Conservation (phyloP, 1,284 basidiomycete species). For the Sanguinoderma infundibulare region DNA sequence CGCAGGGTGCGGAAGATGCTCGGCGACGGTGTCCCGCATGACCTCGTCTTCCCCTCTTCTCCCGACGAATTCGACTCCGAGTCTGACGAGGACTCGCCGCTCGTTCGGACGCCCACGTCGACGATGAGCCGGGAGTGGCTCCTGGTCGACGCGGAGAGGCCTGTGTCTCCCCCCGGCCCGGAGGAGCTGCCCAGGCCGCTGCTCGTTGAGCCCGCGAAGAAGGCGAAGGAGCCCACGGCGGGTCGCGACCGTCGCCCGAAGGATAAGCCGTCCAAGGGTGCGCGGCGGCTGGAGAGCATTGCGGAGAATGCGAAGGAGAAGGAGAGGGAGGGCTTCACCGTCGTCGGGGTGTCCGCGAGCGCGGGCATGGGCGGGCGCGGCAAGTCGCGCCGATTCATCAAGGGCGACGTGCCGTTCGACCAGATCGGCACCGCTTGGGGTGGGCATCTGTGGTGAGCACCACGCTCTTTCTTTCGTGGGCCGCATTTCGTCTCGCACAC, state of each 20-base stretch:
- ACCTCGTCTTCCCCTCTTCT: conserved; percentile 55
- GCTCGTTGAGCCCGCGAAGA: neutral
- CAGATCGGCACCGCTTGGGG: conserved; percentile 26
- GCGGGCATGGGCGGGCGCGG: conserved; percentile 24
- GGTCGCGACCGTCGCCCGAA: conserved; percentile 15
- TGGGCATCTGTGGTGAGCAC: conserved; percentile 10
- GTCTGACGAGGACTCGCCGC: conserved; percentile 27
- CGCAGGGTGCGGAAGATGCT: conserved; percentile 60
- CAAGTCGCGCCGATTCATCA: conserved; percentile 27
- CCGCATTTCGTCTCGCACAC: neutral
- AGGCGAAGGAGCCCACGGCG: neutral
- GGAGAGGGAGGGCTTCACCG: conserved; percentile 7
- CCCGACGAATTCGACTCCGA: conserved; percentile 23
- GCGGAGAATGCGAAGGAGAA: conserved; percentile 14
- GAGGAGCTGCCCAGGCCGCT: conserved; percentile 8
- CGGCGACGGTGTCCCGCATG: conserved; percentile 60
- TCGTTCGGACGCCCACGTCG: conserved; percentile 19
- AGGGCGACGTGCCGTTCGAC: conserved; percentile 23
- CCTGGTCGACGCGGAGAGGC: conserved; percentile 16
- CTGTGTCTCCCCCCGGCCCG: conserved; percentile 2
- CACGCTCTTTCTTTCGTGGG: neutral
- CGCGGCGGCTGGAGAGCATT: conserved; percentile 21
- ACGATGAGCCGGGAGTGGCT: conserved; percentile 23
- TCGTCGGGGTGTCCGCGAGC: conserved; percentile 28
- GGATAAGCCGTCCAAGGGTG: conserved; percentile 19